Percentiles rank a stretch among this genome's conserved stretches.
Conservation (phyloP, 257 asterid species). For the Pogostemon cablin region DNA sequence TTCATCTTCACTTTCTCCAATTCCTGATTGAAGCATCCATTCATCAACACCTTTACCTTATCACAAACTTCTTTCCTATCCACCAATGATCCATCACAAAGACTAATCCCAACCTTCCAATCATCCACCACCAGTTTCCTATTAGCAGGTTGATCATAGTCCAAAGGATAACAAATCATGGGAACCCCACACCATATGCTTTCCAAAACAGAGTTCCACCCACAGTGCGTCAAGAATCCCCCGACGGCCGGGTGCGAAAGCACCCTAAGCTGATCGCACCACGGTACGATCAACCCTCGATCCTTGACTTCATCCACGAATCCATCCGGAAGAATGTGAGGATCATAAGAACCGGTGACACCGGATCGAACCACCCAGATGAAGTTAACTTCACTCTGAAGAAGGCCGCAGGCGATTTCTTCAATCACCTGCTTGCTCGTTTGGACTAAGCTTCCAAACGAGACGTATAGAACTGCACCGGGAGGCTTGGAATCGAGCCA, state of each 20-base stretch:
- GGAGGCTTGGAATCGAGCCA: constrained; percentile 56
- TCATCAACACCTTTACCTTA: constrained; percentile 33
- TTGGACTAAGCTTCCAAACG: constrained; percentile 57
- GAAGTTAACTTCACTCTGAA: constrained; percentile 53
- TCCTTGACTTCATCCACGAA: constrained; percentile 28
- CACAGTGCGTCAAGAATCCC: constrained; percentile 55
- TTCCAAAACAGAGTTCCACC: constrained; percentile 45
- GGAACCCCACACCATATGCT: constrained; percentile 43
- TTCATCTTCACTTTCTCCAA: constrained; percentile 6
- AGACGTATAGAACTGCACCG: constrained; percentile 59
- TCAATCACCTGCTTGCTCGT: constrained; percentile 34
- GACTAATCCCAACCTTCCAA: constrained; percentile 55
- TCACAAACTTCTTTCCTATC: constrained; percentile 33
- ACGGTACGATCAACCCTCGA: constrained; percentile 47
- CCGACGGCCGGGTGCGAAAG: constrained; percentile 42
- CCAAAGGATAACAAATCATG: constrained; percentile 30
- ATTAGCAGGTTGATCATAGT: constrained; percentile 35
- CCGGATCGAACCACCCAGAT: constrained; percentile 68
- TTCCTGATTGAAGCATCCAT: constrained; percentile 12
- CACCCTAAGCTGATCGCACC: constrained; percentile 44
- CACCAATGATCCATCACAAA: constrained; percentile 41
- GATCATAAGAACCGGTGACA: constrained; percentile 24
- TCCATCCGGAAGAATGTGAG: constrained; percentile 26
- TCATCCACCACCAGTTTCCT: constrained; percentile 52
- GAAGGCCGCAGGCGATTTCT: constrained; percentile 54